Evolutionary conservation across 2,329 filamentous ascomycete species (phyloP), one percentile per base, ranked within the genome.

Genomic region (Penicillium polonicum): DNA sequence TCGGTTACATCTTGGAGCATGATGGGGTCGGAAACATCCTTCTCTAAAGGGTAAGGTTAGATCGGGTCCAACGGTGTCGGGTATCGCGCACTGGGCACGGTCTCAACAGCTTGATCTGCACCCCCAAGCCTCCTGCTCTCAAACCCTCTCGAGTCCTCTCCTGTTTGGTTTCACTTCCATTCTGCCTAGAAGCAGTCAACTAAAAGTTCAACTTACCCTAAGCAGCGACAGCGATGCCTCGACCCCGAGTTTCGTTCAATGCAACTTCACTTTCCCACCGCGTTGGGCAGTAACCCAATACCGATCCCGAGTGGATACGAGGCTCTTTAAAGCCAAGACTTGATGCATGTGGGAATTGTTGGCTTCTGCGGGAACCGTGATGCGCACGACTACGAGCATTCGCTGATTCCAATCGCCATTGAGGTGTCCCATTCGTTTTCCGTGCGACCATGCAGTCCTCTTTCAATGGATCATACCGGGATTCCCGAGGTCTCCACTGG

Each of bases 101-200:
- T 44, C 48, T 44, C 46, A 56, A 21, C 46, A 12, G 43, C 49
- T 46, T 42, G 52, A 48, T 39, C 48, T 51, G 39, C 53, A 36
- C 29, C 21, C n/a, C 29, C 50, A 46, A 19, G 31, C 23, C 9
- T 27, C 23, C 38, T 48, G 45, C 15, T 27, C 17, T 36, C 23
- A 19, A 25, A 12, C n/a, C 36, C 36, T 41, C 38, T 39, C 41
- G 17, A 19, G 1, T 25, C 21, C 13, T 21, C n/a, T 33, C 21
- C n/a, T 9, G 12, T 29, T 35, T 35, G n/a, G 6, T 25, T 38
- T 33, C 9, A 31, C 23, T 38, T 12, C 21, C 41, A 21, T 48
- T 21, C n/a, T 46, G n/a, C 21, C 21, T 19, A 23, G 39, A 5
- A 21, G 6, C 41, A 36, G 23, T 27, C 5, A 23, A 33, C 27